Conservation (phyloP, 2,329 filamentous ascomycete species). For the Podosphaera fusca region DNA sequence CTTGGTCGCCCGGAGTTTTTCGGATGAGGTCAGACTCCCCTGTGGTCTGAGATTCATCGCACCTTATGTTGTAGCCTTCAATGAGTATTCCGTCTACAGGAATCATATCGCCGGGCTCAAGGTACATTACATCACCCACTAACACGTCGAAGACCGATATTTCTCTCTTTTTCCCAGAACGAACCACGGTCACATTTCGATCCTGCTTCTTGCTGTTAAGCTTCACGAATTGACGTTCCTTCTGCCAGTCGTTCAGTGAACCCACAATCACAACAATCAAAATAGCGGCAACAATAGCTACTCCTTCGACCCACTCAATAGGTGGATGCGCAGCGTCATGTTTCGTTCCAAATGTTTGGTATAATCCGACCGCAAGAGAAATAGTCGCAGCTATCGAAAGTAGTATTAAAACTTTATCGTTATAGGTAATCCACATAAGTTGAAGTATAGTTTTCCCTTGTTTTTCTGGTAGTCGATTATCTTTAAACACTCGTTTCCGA, state of each 20-base stretch:
- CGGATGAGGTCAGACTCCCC: slow-evolving; percentile 53
- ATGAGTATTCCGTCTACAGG: slow-evolving; percentile 52
- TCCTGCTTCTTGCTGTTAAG: slow-evolving; percentile 63
- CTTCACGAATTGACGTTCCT: slow-evolving; percentile 60
- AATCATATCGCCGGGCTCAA: slow-evolving; percentile 52
- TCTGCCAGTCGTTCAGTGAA: slow-evolving; percentile 64
- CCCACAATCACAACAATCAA: slow-evolving; percentile 54
- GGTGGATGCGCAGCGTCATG: slow-evolving; percentile 22
- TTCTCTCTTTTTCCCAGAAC: slow-evolving; percentile 48
- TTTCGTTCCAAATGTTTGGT: slow-evolving; percentile 40
- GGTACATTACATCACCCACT: slow-evolving; percentile 49
- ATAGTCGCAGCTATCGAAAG: slow-evolving; percentile 49
- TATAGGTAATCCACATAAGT: slow-evolving; percentile 59
- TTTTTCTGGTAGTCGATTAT: slow-evolving; percentile 43
- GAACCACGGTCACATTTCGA: slow-evolving; percentile 47
- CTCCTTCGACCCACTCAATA: slow-evolving; percentile 63
- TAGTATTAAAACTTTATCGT: slow-evolving; percentile 57
- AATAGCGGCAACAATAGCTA: slow-evolving; percentile 58
- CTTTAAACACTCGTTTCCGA: slow-evolving; percentile 44
- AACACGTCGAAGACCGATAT: slow-evolving; percentile 49
- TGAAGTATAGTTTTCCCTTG: slow-evolving; percentile 47
- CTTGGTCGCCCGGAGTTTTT: slow-evolving; percentile 41
- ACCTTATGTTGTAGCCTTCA: slow-evolving; percentile 40
- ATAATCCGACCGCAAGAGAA: slow-evolving; percentile 51
- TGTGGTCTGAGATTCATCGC: slow-evolving; percentile 53